These are phyloP conservation scores for Hordeum marinum DNA, from an alignment of 176 grass and related monocot genomes.

Conservation along the genomic window DNA sequence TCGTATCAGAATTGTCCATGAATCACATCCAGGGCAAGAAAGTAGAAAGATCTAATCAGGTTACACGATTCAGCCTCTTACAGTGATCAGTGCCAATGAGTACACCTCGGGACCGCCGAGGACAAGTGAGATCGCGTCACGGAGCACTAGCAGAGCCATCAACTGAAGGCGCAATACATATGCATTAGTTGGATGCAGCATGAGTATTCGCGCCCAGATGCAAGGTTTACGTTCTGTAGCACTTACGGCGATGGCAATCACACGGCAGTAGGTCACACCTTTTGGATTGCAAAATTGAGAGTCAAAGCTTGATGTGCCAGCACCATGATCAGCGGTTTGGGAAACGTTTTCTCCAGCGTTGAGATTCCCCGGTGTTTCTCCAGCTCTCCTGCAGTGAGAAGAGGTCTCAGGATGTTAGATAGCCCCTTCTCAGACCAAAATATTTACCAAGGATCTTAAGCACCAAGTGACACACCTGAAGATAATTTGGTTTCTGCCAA, in stretches of 20 bases:
- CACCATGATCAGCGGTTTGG: constrained; percentile 16
- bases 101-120: constrained; percentile 27
- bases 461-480: constrained; percentile 38
- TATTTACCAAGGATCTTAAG: not conserved
- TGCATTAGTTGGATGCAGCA: not conserved
- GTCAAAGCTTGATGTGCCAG: constrained; percentile 4
- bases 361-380: constrained; percentile 19
- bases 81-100: constrained; percentile 35
- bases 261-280: constrained; percentile 39
- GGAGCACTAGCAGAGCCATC: constrained; percentile 52
- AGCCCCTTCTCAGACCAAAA: not conserved
- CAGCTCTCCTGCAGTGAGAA: constrained; percentile 31
- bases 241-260: constrained; percentile 44
- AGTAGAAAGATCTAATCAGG: not conserved
- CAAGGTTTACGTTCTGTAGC: constrained; percentile 7
- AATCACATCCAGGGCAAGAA: not conserved
- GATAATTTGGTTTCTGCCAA: constrained; percentile 45
- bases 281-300: constrained; percentile 22
- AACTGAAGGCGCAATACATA: constrained; percentile 37
- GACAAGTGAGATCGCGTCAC: constrained; percentile 39
- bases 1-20: not conserved
- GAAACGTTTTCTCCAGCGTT: constrained; percentile 4
- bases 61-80: constrained; percentile 24
- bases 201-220: not conserved
- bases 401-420: not conserved